These are phyloP conservation scores for Calonectria leucothoes DNA, from an alignment of 2,329 filamentous ascomycete genomes.

Conservation along the genomic window DNA sequence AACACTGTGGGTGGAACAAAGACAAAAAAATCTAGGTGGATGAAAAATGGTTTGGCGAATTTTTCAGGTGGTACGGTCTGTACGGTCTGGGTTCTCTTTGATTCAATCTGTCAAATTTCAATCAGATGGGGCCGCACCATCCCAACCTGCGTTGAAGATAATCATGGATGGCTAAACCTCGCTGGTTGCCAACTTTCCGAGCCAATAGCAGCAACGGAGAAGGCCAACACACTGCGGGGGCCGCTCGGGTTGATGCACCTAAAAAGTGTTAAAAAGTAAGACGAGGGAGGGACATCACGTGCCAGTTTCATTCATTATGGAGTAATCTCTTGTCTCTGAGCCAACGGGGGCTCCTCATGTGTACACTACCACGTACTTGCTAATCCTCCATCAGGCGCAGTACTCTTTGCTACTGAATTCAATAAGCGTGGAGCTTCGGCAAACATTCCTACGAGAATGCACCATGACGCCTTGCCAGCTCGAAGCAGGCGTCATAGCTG, in stretches of 20 bases:
- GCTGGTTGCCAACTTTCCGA: neutral
- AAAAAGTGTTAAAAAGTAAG: neutral
- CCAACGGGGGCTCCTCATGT: slow-evolving; percentile 18
- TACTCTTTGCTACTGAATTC: slow-evolving; percentile 2
- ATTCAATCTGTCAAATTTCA: neutral
- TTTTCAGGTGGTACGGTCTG: neutral
- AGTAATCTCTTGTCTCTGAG: slow-evolving; percentile 12
- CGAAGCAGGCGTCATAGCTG: neutral
- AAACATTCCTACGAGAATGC: slow-evolving; percentile 7
- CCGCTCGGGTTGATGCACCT: neutral
- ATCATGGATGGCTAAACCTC: neutral
- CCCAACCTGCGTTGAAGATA: neutral
- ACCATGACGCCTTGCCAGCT: neutral
- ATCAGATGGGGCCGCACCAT: neutral
- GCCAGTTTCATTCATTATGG: neutral
- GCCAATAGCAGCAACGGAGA: slow-evolving; percentile 6
- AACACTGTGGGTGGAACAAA: neutral
- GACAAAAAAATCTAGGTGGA: neutral
- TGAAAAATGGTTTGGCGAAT: neutral
- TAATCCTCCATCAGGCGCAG: neutral
- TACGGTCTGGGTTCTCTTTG: neutral
- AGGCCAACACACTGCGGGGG: neutral
- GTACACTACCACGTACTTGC: slow-evolving; percentile 9
- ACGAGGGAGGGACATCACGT: neutral
- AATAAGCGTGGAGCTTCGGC: slow-evolving; percentile 2